Conservation (phyloP, 495 filamentous ascomycete species). For the Amniculicola lignicola region DNA sequence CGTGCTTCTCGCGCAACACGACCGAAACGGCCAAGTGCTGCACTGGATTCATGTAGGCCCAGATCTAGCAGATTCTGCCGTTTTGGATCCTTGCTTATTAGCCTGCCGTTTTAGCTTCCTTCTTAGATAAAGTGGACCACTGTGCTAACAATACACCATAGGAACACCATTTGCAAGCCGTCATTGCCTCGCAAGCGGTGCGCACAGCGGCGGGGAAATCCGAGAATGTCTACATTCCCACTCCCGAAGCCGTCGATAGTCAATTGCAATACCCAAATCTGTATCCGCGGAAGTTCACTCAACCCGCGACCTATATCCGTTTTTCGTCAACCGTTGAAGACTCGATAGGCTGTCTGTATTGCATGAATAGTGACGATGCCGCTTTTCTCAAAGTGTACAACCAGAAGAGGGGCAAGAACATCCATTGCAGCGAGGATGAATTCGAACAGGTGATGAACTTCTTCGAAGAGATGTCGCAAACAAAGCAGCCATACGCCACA, state of each 20-base stretch:
- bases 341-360: constrained; percentile 79
- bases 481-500: constrained; percentile 79
- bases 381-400: constrained; percentile 81
- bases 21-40: too few species aligned
- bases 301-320: constrained; percentile 90
- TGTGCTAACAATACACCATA: constrained; percentile 43
- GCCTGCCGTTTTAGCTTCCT: too few species aligned
- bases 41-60: too few species aligned
- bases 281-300: constrained; percentile 72
- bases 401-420: constrained; percentile 59
- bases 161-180: constrained; percentile 98
- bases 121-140: too few species aligned
- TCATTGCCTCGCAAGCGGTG: constrained; percentile 67
- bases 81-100: too few species aligned
- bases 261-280: constrained; percentile 79
- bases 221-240: constrained; percentile 75
- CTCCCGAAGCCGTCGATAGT: constrained; percentile 74
- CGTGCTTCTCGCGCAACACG: neutral
- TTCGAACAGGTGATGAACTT: constrained; percentile 94
- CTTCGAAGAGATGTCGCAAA: constrained; percentile 80
- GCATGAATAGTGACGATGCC: constrained; percentile 88
- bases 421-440: constrained; percentile 76
- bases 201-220: constrained; percentile 65
- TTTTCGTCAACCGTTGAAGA: constrained; percentile 98
- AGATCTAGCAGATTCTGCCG: too few species aligned